Percentiles rank a stretch among this genome's conserved stretches.
These are phyloP conservation scores for Paxillus rubicundulus DNA, from an alignment of 768 basidiomycete species.

Conservation along the genomic window DNA sequence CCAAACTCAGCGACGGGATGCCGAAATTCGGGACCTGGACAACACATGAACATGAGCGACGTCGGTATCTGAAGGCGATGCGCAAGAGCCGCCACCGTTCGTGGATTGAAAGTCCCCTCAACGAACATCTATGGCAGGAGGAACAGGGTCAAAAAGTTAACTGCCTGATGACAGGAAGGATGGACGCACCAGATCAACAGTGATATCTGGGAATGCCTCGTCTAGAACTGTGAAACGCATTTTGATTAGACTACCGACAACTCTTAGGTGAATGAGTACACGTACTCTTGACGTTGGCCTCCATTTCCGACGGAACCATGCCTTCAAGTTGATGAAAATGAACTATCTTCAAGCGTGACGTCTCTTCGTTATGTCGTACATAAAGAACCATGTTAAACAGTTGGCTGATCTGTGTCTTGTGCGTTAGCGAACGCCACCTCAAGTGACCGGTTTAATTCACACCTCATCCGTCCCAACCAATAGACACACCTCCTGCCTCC, in stretches of 20 bases:
- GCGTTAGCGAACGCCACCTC: background rate
- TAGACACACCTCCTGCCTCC: slow-evolving; percentile 56
- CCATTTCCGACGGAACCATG: slow-evolving; percentile 66
- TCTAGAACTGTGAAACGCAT: slow-evolving; percentile 42
- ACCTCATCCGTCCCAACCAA: slow-evolving; percentile 69
- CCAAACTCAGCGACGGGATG: slow-evolving; percentile 49
- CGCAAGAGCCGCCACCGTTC: slow-evolving; percentile 47
- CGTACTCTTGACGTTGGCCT: slow-evolving; percentile 66
- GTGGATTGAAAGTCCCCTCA: slow-evolving; percentile 42
- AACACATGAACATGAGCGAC: slow-evolving; percentile 62
- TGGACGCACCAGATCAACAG: slow-evolving; percentile 52
- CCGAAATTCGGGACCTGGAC: slow-evolving; percentile 47
- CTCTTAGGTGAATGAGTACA: background rate
- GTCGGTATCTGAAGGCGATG: slow-evolving; percentile 48
- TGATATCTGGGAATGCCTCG: slow-evolving; percentile 64
- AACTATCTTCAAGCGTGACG: slow-evolving; percentile 63
- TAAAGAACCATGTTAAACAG: slow-evolving; percentile 66
- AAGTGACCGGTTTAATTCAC: slow-evolving; percentile 2
- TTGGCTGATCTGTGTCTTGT: slow-evolving; percentile 52
- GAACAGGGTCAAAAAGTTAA: background rate
- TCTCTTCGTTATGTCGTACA: slow-evolving; percentile 66
- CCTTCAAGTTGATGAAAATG: slow-evolving; percentile 51
- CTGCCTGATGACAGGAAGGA: background rate
- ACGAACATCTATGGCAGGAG: slow-evolving; percentile 41
- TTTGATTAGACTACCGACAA: background rate